Percentiles rank a stretch among this genome's conserved stretches.
Conservation (phyloP, 192 early-diverging fungal genomes). For the Dissophora globulifera region DNA sequence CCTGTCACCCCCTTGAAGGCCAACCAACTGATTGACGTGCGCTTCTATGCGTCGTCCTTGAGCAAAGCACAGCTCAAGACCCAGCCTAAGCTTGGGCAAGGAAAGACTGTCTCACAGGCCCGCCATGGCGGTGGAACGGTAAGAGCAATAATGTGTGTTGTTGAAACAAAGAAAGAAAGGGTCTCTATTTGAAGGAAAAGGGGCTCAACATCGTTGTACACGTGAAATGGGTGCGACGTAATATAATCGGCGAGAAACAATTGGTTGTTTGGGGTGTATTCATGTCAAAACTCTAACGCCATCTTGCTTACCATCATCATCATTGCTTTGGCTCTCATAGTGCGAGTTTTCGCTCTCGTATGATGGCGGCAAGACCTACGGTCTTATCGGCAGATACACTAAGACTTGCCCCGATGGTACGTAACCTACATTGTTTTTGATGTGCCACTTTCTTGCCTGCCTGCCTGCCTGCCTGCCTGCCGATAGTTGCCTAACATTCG, state of each 20-base stretch:
- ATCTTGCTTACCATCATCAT: too few species aligned
- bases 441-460: too few species aligned
- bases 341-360: constrained; percentile 72
- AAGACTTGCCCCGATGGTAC: constrained; percentile 44
- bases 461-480: too few species aligned
- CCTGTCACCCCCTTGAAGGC: constrained; percentile 4
- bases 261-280: too few species aligned
- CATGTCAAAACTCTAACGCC: too few species aligned
- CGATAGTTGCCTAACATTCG: background rate
- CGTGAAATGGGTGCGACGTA: too few species aligned
- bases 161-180: too few species aligned
- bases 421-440: background rate
- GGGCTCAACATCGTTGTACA: too few species aligned
- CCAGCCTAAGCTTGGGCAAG: too few species aligned
- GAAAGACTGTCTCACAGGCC: constrained; percentile 2
- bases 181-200: too few species aligned
- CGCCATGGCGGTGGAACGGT: constrained; percentile 16
- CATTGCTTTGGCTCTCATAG: constrained; percentile 23
- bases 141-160: background rate
- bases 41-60: constrained; percentile 10
- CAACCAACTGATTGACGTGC: constrained; percentile 2
- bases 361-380: constrained; percentile 69
- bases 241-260: too few species aligned
- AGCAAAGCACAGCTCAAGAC: background rate
- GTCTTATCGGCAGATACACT: constrained; percentile 29